Base-by-base conservation (phyloP, 805 yeast species). In the Saturnispora kantuleensis region DNA sequence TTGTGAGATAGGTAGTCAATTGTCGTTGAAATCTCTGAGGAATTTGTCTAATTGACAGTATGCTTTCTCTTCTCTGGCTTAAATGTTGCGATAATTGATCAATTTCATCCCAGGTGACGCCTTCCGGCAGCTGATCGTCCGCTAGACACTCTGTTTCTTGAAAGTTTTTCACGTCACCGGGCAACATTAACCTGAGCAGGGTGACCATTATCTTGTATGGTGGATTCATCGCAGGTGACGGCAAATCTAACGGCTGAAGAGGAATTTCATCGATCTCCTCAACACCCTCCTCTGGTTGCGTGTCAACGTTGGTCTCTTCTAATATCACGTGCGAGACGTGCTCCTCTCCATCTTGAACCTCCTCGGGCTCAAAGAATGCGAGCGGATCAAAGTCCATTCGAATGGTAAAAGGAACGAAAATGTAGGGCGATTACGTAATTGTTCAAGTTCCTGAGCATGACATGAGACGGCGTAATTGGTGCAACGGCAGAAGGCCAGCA, bases 1-100 rank as follows among this genome's bases (percentile, higher is more conserved):
- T 62, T 15, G 83, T 74, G 34, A 80, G 51, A 59, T 73, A 74
- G 26, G 67, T 53, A 52, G 74, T 68, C 44, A 71, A 59, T 6
- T 69, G 73, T 44, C 49, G 17, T 35, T 46, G n/a, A 9, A 40
- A 28, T 26, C 16, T 5, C 43, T 17, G 12, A 31, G 42, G 38
- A 21, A 44, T 10, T 32, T 31, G 18, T 30, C 45, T 7, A 36
- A 47, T 26, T 18, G 48, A 29, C 18, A 46, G 28, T 8, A 39
- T 31, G 4, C 44, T 28, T 8, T 15, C 32, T 6, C 17, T 30
- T 9, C 17, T 17, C 38, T 38, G 38, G 12, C 26, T 10, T 29
- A 43, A 32, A 16, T 43, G 32, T 15, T 31, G 9, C 17, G 31
- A 31, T 16, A 43, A 9, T n/a, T 2, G 7, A n/a, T 13, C 30